Evolutionary conservation across 768 basidiomycete species (phyloP), one percentile per base, ranked within the genome.

Genomic region (Suillus plorans): DNA sequence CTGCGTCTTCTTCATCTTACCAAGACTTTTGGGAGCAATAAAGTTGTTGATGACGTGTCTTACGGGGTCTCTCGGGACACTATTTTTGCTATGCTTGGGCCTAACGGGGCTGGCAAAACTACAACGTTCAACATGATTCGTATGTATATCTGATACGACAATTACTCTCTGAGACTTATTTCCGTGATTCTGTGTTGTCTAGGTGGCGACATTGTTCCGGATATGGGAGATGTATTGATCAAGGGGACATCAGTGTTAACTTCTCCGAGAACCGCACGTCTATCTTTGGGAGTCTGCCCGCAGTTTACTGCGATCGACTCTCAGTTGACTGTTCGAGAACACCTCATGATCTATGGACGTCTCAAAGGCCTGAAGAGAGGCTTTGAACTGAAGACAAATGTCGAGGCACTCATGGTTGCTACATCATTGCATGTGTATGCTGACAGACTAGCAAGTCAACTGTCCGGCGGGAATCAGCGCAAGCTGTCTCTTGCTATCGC

Each of bases 71-170:
- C 84, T 1, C 77, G 76, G 47, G 83, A 90, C 55, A 88, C 86
- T 57, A 79, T 90, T 20, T 90, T 92, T 68, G 90, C 88, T 5
- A 74, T 93, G 66, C 80, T 94, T 18, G 92, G 92, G 2, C 92
- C 92, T 1, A 94, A 93, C 68, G 92, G 92, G 8, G 92, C 91
- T 9, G 91, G 92, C 0, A 93, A 93, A 75, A 92, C 90, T 13
- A 92, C 92, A 0, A 89, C 87, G 0, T 91, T 93, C 74, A 90
- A 91, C 67, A 84, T 91, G 71, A 92, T 94, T 65, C 87, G 90
- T 89, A 69, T 63, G 89, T 80, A 18, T 28, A 34, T 25, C 20
- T 0, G 49, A 34, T 25, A 12, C 16, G 36, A 13, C 5, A 16
- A 63, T 63, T 0, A 34, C 10, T 3, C 5, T 28, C 18, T 10